A percentile compares a stretch with the other conserved stretches of the same genome.
Conservation (phyloP, 305 asterid genomes). For the Plantago coronopus region DNA sequence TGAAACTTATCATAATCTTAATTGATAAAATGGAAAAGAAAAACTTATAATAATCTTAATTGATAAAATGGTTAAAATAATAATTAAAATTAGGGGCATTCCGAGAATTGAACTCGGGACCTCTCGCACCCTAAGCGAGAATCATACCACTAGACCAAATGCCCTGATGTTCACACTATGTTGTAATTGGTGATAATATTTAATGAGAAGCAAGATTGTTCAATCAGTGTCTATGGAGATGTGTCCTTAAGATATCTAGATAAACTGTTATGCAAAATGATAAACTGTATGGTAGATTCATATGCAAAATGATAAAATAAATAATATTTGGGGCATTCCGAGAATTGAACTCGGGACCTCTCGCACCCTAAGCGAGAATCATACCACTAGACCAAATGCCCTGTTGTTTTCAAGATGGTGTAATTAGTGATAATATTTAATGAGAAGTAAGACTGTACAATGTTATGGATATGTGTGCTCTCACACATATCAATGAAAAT, state of each 20-base stretch:
- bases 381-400: neutral
- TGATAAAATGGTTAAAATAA: too few relatives aligned
- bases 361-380: conserved; percentile 86
- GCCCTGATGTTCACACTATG: neutral
- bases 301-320: too few relatives aligned
- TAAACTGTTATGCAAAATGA: too few relatives aligned
- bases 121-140: too few relatives aligned
- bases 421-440: neutral
- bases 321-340: conserved; percentile 88
- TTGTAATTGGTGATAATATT: neutral
- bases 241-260: neutral
- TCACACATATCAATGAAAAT: neutral
- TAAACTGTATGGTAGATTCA: too few relatives aligned
- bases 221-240: neutral
- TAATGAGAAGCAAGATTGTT: neutral
- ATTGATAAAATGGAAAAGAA: too few relatives aligned
- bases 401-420: neutral
- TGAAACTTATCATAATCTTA: too few relatives aligned
- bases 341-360: conserved; percentile 92
- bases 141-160: too few relatives aligned
- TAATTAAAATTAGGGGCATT: too few relatives aligned
- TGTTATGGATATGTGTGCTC: neutral
- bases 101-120: too few relatives aligned
- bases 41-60: too few relatives aligned
- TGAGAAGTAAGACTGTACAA: neutral